Base-by-base conservation (phyloP, 768 basidiomycete genomes). In the Suillus subaureus region DNA sequence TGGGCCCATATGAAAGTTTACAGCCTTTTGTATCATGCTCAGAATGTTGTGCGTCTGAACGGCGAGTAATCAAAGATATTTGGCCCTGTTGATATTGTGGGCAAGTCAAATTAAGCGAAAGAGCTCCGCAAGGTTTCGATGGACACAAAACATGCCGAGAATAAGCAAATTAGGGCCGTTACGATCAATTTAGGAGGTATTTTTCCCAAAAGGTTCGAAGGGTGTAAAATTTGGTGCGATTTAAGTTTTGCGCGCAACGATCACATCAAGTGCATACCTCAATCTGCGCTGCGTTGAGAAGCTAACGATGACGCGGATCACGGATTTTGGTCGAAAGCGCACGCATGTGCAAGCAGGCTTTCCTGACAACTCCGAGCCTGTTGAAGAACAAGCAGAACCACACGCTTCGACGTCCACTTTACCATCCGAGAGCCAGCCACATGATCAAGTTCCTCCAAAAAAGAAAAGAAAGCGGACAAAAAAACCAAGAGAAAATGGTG, bases 261-360 rank as follows among this genome's bases (percentile, higher is more conserved):
- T 52, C 31, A 55, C 31, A n/a, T 31, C 52, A 21, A 55, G 33
- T n/a, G 54, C 54, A n/a, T 33, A 33, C 37, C 3, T 62, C 61
- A 39, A 23, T 16, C 23, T 40, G 35, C 37, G 5, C 37, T 16
- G 13, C 35, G 61, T 49, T 12, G 33, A 54, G 60, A 42, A 61
- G 9, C 58, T 12, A 42, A 42, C 40, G 12, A 93, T 93, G 92
- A 92, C 92, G 16, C 85, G 92, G 51, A 79, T 88, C 64, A 92
- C 92, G 11, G 88, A 86, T 69, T 83, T 93, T 74, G 89, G 88
- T n/a, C 82, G 84, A 62, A 94, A 93, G 73, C 80, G 92, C 60
- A 89, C 87, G 6, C 87, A 91, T 71, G 68, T 92, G 16, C 81
- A 93, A 66, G 89, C 91, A 16, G 87, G 85, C 0, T 85, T 90